Conservation (phyloP, 2,329 filamentous ascomycete species). For the Phialemoniopsis sp. region DNA sequence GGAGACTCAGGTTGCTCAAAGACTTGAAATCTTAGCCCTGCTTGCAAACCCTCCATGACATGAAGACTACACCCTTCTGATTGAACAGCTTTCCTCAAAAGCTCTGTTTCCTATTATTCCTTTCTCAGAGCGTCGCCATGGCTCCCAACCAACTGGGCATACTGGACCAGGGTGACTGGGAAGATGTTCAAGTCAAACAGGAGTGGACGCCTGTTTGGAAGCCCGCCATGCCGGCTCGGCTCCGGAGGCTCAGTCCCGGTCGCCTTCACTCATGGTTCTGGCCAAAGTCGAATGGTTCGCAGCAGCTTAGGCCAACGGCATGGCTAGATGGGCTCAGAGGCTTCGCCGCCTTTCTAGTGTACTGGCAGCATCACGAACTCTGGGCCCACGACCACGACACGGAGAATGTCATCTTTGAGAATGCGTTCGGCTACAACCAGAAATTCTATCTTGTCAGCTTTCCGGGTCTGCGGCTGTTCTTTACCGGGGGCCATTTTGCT, state of each 20-base stretch:
- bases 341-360: slow-evolving; percentile 64
- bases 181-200: slow-evolving; percentile 5
- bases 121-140: too few species aligned
- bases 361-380: slow-evolving; percentile 55
- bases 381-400: slow-evolving; percentile 45
- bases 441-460: slow-evolving; percentile 46
- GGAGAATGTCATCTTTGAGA: slow-evolving; percentile 40
- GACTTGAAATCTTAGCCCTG: too few species aligned
- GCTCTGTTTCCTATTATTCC: too few species aligned
- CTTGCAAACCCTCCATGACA: too few species aligned
- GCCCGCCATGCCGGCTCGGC: slow-evolving; percentile 10
- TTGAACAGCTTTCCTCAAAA: too few species aligned
- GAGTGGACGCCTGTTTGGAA: slow-evolving; percentile 20
- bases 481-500: slow-evolving; percentile 58
- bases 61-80: too few species aligned
- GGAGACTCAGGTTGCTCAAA: too few species aligned
- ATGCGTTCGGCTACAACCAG: slow-evolving; percentile 45
- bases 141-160: too few species aligned
- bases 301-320: slow-evolving; percentile 44
- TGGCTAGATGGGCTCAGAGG: slow-evolving; percentile 63
- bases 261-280: slow-evolving; percentile 7
- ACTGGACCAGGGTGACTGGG: too few species aligned
- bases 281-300: slow-evolving; percentile 8
- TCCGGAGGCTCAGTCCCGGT: slow-evolving; percentile 6
- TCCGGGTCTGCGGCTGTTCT: slow-evolving; percentile 55